Conservation (phyloP, 768 basidiomycete genomes). For the Omphalotus guepiniiformis region DNA sequence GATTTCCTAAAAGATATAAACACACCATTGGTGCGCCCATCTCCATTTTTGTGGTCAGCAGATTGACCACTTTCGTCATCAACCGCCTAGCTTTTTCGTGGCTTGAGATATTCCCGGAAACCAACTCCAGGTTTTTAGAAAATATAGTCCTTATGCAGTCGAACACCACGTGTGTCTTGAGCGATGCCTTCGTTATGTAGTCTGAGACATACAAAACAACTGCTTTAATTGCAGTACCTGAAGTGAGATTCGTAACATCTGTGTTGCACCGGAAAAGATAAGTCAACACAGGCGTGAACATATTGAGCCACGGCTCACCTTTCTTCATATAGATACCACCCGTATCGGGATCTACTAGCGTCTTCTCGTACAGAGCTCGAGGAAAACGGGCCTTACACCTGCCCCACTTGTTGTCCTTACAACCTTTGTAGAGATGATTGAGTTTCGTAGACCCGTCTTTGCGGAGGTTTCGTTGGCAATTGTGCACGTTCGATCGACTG, state of each 20-base stretch:
- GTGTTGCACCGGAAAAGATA: slow-evolving; percentile 2
- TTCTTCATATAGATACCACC: slow-evolving; percentile 3
- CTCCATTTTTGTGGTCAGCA: slow-evolving; percentile 13
- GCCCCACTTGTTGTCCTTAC: slow-evolving; percentile 7
- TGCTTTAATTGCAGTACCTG: slow-evolving; percentile 12
- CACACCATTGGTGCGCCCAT: slow-evolving; percentile 16
- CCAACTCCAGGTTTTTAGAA: not conserved
- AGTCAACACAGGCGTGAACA: not conserved
- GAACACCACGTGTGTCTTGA: slow-evolving; percentile 11
- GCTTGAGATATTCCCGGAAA: slow-evolving; percentile 1
- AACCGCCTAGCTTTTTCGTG: slow-evolving; percentile 10
- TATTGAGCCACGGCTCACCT: slow-evolving; percentile 4
- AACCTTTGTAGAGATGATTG: slow-evolving; percentile 1
- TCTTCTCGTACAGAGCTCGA: not conserved
- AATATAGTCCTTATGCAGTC: not conserved
- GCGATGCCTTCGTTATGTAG: slow-evolving; percentile 11
- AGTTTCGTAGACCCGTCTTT: slow-evolving; percentile 10
- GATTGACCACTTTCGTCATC: slow-evolving; percentile 18
- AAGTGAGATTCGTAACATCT: slow-evolving; percentile 10
- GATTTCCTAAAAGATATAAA: slow-evolving; percentile 3
- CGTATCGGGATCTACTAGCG: not conserved
- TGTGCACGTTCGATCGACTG: slow-evolving; percentile 25
- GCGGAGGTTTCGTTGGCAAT: slow-evolving; percentile 13
- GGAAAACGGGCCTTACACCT: not conserved
- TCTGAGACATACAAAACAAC: slow-evolving; percentile 14